Conservation (phyloP, 2,329 filamentous ascomycete species). For the Xylaria sp. region DNA sequence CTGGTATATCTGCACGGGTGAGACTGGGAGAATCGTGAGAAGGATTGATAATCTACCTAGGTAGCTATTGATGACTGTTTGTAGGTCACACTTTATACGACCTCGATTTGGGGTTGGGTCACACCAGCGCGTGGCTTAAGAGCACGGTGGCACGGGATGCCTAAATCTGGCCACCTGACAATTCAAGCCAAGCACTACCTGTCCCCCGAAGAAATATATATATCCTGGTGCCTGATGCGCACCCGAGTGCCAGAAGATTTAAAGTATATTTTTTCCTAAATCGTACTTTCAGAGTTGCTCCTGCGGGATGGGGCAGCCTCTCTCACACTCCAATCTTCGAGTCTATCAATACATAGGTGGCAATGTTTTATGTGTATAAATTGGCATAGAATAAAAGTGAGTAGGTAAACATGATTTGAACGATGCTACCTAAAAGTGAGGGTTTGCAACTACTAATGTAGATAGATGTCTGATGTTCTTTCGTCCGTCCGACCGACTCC, state of each 20-base stretch:
- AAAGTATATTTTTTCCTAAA: constrained; percentile 4
- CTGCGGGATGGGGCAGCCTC: not conserved
- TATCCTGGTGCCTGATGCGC: not conserved
- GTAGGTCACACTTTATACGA: not conserved
- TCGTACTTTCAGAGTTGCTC: constrained; percentile 5
- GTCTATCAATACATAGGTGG: constrained; percentile 5
- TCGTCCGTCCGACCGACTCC: constrained; percentile 39
- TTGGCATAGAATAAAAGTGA: not conserved
- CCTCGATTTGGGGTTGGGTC: not conserved
- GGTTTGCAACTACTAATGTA: constrained; percentile 33
- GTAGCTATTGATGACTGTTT: no score
- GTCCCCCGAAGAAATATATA: no score
- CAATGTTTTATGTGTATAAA: constrained; percentile 6
- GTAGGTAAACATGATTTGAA: constrained; percentile 27
- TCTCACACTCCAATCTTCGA: constrained; percentile 5
- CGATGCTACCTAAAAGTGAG: constrained; percentile 38
- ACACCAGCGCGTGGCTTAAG: not conserved
- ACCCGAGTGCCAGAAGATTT: not conserved
- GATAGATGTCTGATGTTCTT: constrained; percentile 38
- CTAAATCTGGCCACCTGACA: not conserved
- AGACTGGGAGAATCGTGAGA: not conserved
- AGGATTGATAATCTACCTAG: not conserved
- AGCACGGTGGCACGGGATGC: not conserved
- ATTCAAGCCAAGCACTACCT: not conserved
- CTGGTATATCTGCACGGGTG: not conserved